Base-by-base conservation (phyloP, 192 early-diverging fungal species). In the Coemansia sp. region DNA sequence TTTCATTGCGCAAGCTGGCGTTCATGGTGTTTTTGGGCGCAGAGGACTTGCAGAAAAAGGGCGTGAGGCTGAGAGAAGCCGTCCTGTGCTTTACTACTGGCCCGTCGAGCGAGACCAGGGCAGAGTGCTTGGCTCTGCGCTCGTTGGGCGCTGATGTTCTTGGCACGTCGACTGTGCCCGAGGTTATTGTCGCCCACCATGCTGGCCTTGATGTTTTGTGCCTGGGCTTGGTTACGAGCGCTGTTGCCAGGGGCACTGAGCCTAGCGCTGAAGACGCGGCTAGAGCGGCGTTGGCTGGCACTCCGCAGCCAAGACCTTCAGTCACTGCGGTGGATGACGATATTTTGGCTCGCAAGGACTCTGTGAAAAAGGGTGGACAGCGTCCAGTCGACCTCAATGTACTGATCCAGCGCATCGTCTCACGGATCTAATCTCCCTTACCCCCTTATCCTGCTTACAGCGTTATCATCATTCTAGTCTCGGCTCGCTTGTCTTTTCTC, bases 161-260 rank as follows among this genome's bases (percentile, higher is more conserved):
- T 11, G 95, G 95, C 21, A 94, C 96, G 89, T 91, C 89, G 16
- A 96, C 93, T 5, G 89, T 92, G 38, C 94, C 96, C 1, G 96
- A 97, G 66, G 91, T 95, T 17, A 79, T 95, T 47, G 88, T 91
- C n/a, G 95, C 95, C 19, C 84, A 88, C 13, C 95, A 97, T 70
- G 87, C 88, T 49, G 93, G 93, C 9, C 84, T 97, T 49, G 82
- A 87, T 42, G 90, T 95, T 4, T 72, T 97, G 44, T 94, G 92
- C 32, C 61, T 95, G 38, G 88, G 86, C 52, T 79, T 96, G 68
- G 88, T 96, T 43, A 96, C 96, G 16, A 94, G 91, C 69, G 81
- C 81, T 32, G 90, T 88, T 9, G 83, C 80, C 6, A 30, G 63
- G 44, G 65, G 69, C 38, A 60, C 43, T 0, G 80, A 82, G 40